Conservation (phyloP, 2,329 filamentous ascomycete genomes). For the Tricladium varicosporioides region DNA sequence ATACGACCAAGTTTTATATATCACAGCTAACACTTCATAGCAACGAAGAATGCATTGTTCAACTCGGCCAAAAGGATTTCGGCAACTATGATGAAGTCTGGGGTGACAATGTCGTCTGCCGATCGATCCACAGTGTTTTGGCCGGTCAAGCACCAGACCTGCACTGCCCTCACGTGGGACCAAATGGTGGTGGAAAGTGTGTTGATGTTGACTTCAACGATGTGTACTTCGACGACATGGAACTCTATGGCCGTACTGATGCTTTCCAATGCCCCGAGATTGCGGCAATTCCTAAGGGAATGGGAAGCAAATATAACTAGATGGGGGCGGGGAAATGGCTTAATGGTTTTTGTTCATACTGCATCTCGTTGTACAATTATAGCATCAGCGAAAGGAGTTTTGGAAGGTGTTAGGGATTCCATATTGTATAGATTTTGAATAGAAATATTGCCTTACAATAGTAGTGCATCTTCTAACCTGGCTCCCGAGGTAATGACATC, state of each 20-base stretch:
- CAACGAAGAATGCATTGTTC: slow-evolving; percentile 34
- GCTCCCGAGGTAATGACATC: no score
- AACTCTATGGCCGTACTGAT: neutral
- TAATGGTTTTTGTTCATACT: no score
- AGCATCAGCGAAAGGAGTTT: no score
- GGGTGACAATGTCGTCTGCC: slow-evolving; percentile 44
- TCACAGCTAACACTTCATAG: slow-evolving; percentile 8
- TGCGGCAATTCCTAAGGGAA: neutral
- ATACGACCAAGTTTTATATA: neutral
- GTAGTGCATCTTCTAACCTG: no score
- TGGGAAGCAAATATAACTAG: neutral
- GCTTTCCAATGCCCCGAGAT: neutral
- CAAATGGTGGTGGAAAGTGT: slow-evolving; percentile 1
- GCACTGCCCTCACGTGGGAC: neutral
- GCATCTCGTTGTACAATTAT: no score
- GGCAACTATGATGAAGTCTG: slow-evolving; percentile 43
- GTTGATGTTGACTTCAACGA: neutral
- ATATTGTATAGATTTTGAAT: no score
- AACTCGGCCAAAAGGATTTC: slow-evolving; percentile 36
- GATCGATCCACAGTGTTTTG: slow-evolving; percentile 41
- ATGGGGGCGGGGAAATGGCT: neutral
- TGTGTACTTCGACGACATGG: neutral
- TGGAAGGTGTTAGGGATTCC: no score
- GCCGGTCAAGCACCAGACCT: neutral
- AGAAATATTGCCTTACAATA: no score